These are phyloP conservation scores for Dictyostelium firmibasis DNA, from an alignment of 78 protist genomes.

Conservation along the genomic window DNA sequence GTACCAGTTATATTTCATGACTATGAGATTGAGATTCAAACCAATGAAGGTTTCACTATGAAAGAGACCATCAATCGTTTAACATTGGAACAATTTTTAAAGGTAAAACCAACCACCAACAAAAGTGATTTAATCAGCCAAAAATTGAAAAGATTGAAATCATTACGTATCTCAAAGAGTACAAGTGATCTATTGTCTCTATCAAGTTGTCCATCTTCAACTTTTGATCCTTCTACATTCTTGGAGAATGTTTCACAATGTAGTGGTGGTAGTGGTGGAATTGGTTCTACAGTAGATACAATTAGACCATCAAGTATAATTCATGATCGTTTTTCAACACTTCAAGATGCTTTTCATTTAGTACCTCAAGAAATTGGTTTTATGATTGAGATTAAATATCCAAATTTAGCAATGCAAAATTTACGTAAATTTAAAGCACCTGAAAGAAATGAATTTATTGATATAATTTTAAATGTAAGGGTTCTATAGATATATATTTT, in stretches of 20 bases:
- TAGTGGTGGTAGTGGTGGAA: background rate
- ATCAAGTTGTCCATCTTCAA: background rate
- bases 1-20: conserved; percentile 85
- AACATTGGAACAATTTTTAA: conserved; percentile 62
- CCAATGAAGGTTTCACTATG: conserved; percentile 48
- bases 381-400: conserved; percentile 80
- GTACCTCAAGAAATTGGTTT: conserved; percentile 77
- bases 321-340: conserved; percentile 61
- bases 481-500: too few relatives aligned
- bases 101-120: conserved; percentile 21
- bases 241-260: background rate
- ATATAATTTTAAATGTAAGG: conserved; percentile 59
- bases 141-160: conserved; percentile 12
- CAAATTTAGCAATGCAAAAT: conserved; percentile 72
- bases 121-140: conserved; percentile 11
- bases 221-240: background rate
- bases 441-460: conserved; percentile 57
- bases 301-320: conserved; percentile 13
- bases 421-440: conserved; percentile 58
- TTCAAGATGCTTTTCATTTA: conserved; percentile 60
- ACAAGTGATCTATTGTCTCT: conserved; percentile 20
- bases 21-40: conserved; percentile 61
- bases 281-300: background rate
- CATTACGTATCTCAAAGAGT: conserved; percentile 45
- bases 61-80: conserved; percentile 56